A percentile compares a stretch with the other conserved stretches of the same genome.
Evolutionary conservation across 345 rosid species (phyloP).

Genomic region (Ceriops tagal): DNA sequence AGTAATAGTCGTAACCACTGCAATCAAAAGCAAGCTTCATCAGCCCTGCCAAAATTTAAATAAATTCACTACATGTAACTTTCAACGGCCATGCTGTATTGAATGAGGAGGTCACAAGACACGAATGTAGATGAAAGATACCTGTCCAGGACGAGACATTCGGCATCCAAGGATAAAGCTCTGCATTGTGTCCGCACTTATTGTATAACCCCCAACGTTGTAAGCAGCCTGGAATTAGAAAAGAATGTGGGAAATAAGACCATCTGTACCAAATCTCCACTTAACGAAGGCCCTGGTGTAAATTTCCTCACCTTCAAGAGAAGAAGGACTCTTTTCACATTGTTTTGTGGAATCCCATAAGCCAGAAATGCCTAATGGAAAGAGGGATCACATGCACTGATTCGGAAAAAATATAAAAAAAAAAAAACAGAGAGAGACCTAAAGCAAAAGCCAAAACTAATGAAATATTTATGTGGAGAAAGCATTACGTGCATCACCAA

Average conservation of each 20-base stretch:
- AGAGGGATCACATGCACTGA: background rate
- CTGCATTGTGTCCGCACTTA: constrained; percentile 80
- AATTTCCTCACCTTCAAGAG: constrained; percentile 60
- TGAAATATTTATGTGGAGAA: background rate
- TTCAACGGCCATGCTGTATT: background rate
- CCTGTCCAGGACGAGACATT: constrained; percentile 98
- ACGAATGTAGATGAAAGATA: constrained; percentile 15
- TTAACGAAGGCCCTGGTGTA: background rate
- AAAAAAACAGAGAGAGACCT: constrained; percentile 14
- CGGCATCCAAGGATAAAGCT: constrained; percentile 73
- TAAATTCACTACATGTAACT: background rate
- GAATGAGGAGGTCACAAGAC: too few species aligned
- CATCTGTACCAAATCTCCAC: background rate
- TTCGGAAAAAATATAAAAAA: constrained; percentile 2
- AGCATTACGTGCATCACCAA: constrained; percentile 90
- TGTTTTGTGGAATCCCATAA: constrained; percentile 88
- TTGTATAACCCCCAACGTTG: constrained; percentile 84
- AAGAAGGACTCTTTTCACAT: constrained; percentile 70
- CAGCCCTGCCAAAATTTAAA: constrained; percentile 4
- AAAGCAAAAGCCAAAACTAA: background rate
- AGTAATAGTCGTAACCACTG: constrained; percentile 83
- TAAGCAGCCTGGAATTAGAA: constrained; percentile 73
- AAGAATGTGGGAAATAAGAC: constrained; percentile 16
- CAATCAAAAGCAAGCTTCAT: constrained; percentile 25
- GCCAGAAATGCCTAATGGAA: constrained; percentile 72